Evolutionary conservation across 129 eudicot species (phyloP).

Genomic region (Scalesia atractyloides): DNA sequence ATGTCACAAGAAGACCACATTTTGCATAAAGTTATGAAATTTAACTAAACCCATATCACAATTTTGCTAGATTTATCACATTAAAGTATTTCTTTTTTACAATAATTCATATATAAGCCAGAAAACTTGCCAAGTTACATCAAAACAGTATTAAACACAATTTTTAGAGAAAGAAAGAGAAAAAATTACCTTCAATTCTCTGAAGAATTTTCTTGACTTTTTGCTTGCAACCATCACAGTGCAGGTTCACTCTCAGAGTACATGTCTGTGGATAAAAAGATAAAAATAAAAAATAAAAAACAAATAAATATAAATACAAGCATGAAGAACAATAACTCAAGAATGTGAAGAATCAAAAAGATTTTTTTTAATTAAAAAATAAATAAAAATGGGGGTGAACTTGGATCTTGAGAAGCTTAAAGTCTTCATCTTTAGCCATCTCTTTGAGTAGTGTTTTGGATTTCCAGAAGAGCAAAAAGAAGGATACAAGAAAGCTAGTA

Average conservation of each 20-base stretch:
- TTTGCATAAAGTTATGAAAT: slow-evolving; percentile 13
- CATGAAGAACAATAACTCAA: slow-evolving; percentile 9
- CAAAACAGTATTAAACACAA: slow-evolving; percentile 20
- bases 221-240: slow-evolving; percentile 58
- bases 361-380: not conserved
- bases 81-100: no score
- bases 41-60: slow-evolving; percentile 3
- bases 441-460: slow-evolving; percentile 40
- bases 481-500: slow-evolving; percentile 31
- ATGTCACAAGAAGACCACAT: slow-evolving; percentile 12
- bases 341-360: not conserved
- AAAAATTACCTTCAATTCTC: slow-evolving; percentile 46
- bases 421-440: slow-evolving; percentile 92
- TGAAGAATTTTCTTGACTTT: slow-evolving; percentile 55
- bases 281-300: not conserved
- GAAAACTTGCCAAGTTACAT: no score
- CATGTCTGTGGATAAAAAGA: slow-evolving; percentile 31
- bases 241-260: slow-evolving; percentile 47
- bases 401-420: slow-evolving; percentile 97
- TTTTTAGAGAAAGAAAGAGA: not conserved
- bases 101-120: no score
- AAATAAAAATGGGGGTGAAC: slow-evolving; percentile 28
- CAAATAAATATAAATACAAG: not conserved
- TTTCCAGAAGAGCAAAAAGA: slow-evolving; percentile 35
- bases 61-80: slow-evolving; percentile 18